A percentile compares a stretch with the other conserved stretches of the same genome.
Conservation (phyloP, 1,284 basidiomycete species). For the Thecaphora frezii region DNA sequence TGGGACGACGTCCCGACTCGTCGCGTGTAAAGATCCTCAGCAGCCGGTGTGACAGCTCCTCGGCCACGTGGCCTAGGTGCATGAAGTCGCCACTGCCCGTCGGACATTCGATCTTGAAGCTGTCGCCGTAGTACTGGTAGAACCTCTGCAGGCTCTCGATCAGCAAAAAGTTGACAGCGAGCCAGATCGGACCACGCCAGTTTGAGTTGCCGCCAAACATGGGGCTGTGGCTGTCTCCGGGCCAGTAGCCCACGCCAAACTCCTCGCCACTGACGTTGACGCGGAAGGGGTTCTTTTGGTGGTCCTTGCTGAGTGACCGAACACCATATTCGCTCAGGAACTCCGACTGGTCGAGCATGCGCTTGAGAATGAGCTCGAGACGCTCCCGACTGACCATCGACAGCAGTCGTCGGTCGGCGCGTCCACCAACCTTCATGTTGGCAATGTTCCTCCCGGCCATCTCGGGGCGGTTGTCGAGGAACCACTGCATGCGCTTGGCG, state of each 20-base stretch:
- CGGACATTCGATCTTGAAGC: constrained; percentile 77
- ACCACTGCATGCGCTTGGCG: constrained; percentile 98
- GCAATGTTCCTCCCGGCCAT: constrained; percentile 89
- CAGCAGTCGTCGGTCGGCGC: constrained; percentile 79
- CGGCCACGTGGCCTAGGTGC: constrained; percentile 87
- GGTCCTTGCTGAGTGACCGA: constrained; percentile 78
- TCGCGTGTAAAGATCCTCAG: constrained; percentile 96
- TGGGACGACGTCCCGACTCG: constrained; percentile 78
- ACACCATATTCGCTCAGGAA: constrained; percentile 93
- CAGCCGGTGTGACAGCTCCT: constrained; percentile 94
- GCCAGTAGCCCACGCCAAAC: constrained; percentile 94
- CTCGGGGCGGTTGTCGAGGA: constrained; percentile 85
- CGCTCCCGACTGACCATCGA: constrained; percentile 90
- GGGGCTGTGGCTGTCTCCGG: constrained; percentile 89
- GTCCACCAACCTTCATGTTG: constrained; percentile 69
- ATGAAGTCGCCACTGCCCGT: constrained; percentile 90
- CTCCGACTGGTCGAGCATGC: constrained; percentile 84
- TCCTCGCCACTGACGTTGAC: constrained; percentile 89
- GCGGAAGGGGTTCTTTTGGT: constrained; percentile 89
- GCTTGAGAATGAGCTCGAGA: constrained; percentile 81
- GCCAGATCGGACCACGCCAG: constrained; percentile 84
- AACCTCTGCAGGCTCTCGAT: constrained; percentile 88
- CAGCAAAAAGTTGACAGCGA: constrained; percentile 90
- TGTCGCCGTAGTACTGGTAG: constrained; percentile 64
- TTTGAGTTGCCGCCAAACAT: constrained; percentile 97